A percentile compares a stretch with the other conserved stretches of the same genome.
Conservation (phyloP, 768 basidiomycete genomes). For the Favolaschia claudopus region DNA sequence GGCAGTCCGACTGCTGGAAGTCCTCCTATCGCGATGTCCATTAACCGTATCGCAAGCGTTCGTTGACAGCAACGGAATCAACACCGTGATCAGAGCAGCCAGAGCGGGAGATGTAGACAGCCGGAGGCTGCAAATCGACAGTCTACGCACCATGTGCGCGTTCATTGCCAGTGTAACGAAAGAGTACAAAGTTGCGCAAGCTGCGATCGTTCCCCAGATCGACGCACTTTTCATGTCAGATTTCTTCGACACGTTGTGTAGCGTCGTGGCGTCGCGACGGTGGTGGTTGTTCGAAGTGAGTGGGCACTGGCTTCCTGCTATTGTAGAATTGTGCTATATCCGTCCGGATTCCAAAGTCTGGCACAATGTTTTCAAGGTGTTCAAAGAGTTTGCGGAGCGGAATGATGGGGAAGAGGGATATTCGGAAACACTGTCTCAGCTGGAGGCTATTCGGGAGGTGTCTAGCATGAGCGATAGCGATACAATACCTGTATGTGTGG, state of each 20-base stretch:
- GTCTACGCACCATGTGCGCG: constrained; percentile 45
- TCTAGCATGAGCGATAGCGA: too few relatives aligned
- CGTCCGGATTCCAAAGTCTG: constrained; percentile 42
- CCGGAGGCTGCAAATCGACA: constrained; percentile 47
- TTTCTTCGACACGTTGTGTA: constrained; percentile 45
- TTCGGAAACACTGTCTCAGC: constrained; percentile 32
- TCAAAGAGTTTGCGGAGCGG: constrained; percentile 35
- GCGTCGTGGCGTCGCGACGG: constrained; percentile 36
- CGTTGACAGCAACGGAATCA: constrained; percentile 42
- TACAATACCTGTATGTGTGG: too few relatives aligned
- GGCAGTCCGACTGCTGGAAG: constrained; percentile 44
- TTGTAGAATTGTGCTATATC: constrained; percentile 42
- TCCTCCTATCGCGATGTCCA: constrained; percentile 37
- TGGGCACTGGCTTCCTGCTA: constrained; percentile 44
- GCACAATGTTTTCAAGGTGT: constrained; percentile 37
- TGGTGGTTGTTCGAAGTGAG: constrained; percentile 51
- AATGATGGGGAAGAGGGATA: constrained; percentile 33
- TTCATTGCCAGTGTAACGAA: constrained; percentile 41
- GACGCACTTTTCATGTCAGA: constrained; percentile 45
- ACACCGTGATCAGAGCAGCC: constrained; percentile 42
- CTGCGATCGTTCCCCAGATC: constrained; percentile 26
- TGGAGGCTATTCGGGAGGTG: constrained; percentile 23
- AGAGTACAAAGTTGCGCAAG: constrained; percentile 16
- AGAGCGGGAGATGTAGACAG: constrained; percentile 43
- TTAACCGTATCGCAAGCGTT: constrained; percentile 38